Percentiles rank a stretch among this genome's conserved stretches.
These are phyloP conservation scores for Macrophomina pseudophaseolina DNA, from an alignment of 2,329 filamentous ascomycete genomes.

Conservation along the genomic window DNA sequence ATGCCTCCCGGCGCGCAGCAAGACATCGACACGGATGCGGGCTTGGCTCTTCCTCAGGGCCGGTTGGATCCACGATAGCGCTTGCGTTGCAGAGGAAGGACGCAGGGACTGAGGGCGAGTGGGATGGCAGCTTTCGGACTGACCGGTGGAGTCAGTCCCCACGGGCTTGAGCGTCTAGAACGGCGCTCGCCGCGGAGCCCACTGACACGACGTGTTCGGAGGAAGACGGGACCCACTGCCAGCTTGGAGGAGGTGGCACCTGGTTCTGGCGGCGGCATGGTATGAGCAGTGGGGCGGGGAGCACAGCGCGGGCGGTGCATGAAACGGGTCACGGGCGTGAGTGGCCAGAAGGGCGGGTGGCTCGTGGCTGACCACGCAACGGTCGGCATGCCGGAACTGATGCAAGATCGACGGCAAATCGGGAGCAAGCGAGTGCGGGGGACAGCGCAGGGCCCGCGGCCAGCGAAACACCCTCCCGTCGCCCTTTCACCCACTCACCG, in stretches of 20 bases:
- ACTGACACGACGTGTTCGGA: conserved; percentile 18
- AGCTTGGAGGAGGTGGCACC: conserved; percentile 1
- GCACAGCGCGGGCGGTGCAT: conserved; percentile 19
- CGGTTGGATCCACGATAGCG: conserved; percentile 22
- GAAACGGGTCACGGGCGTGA: neutral
- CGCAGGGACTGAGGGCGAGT: conserved; percentile 7
- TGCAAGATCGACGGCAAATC: conserved; percentile 15
- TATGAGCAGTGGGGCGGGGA: conserved; percentile 16
- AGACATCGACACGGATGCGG: conserved; percentile 15
- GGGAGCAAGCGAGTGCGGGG: conserved; percentile 17
- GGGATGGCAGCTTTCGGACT: conserved; percentile 16
- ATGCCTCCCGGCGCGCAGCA: neutral
- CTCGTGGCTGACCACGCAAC: conserved; percentile 6
- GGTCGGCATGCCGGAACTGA: conserved; percentile 16
- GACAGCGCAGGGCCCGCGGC: conserved; percentile 15
- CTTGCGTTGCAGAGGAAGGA: conserved; percentile 10
- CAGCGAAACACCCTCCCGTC: conserved; percentile 6
- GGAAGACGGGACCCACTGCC: conserved; percentile 15
- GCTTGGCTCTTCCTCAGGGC: conserved; percentile 9
- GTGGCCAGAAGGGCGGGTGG: neutral
- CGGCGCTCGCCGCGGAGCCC: conserved; percentile 8
- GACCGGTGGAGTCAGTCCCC: conserved; percentile 16
- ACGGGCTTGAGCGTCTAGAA: conserved; percentile 20
- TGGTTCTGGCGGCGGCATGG: conserved; percentile 6
- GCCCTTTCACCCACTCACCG: neutral